Conservation (phyloP, 805 yeast species). For the Kodamaea jinghongensis region DNA sequence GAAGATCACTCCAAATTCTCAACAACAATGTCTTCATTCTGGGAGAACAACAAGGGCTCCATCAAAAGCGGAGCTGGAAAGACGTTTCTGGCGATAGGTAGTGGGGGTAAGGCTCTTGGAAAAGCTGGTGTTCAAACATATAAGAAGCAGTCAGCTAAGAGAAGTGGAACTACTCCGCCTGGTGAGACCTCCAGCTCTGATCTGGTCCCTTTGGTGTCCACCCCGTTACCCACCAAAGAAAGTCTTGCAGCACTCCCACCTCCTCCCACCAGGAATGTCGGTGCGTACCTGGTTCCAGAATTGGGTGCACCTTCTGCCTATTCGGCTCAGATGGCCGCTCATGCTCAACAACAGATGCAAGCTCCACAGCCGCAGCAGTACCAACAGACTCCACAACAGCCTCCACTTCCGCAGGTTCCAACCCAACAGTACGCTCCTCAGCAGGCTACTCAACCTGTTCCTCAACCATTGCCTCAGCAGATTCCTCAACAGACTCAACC, state of each 20-base stretch:
- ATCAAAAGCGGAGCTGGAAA: conserved; percentile 50
- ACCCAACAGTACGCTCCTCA: background rate
- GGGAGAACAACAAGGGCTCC: conserved; percentile 52
- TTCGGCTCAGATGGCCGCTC: background rate
- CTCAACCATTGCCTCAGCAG: background rate
- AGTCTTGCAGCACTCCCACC: conserved; percentile 37
- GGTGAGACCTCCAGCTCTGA: background rate
- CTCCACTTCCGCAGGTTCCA: conserved; percentile 1
- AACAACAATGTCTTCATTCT: conserved; percentile 34
- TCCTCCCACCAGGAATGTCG: conserved; percentile 44
- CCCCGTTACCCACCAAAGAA: conserved; percentile 17
- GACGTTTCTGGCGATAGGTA: conserved; percentile 50
- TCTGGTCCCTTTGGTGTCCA: conserved; percentile 10
- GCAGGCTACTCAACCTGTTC: background rate
- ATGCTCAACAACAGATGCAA: conserved; percentile 2
- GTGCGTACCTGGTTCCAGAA: conserved; percentile 23
- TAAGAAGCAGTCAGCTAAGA: conserved; percentile 37
- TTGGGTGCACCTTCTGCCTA: conserved; percentile 14
- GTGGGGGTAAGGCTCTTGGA: conserved; percentile 46
- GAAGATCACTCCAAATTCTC: background rate
- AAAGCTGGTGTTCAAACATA: conserved; percentile 53
- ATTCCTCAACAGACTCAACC: background rate
- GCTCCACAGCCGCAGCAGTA: conserved; percentile 8
- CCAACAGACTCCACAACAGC: conserved; percentile 9
- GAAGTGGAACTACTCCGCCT: conserved; percentile 19